Percentiles rank a stretch among this genome's conserved stretches.
Conservation (phyloP, 2,329 filamentous ascomycete species). For the Phyllosticta citriasiana region DNA sequence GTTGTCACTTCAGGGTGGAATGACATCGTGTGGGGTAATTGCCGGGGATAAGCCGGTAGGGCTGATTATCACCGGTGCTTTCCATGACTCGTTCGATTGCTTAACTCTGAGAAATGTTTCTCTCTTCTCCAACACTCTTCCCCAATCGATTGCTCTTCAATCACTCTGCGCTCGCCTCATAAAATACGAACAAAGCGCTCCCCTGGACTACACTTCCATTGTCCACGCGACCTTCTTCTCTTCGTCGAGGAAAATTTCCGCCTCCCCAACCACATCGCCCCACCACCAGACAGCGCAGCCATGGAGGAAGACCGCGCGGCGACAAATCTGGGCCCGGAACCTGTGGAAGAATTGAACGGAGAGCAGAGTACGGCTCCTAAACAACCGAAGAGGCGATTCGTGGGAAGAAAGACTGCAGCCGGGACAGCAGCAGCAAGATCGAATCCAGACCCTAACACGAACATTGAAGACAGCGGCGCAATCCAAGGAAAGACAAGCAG, state of each 20-base stretch:
- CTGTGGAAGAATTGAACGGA: constrained; percentile 50
- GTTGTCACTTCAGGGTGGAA: not conserved
- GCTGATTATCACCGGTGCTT: constrained; percentile 7
- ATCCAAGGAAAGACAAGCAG: constrained; percentile 49
- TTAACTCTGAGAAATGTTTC: not conserved
- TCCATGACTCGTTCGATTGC: constrained; percentile 9
- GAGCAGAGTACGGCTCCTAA: constrained; percentile 41
- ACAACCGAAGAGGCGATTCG: constrained; percentile 85
- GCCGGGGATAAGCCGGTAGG: constrained; percentile 7
- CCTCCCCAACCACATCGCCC: not conserved
- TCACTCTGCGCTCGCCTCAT: too few species aligned
- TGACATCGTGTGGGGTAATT: constrained; percentile 10
- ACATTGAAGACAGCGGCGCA: constrained; percentile 52
- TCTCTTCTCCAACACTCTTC: not conserved
- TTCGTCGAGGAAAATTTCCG: constrained; percentile 1
- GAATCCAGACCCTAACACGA: constrained; percentile 28
- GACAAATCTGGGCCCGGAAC: constrained; percentile 58
- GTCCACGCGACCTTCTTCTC: not conserved
- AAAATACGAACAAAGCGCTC: not conserved
- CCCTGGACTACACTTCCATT: not conserved
- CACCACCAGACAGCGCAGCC: not conserved
- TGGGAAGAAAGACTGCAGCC: constrained; percentile 67
- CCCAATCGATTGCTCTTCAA: not conserved
- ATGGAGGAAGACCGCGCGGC: constrained; percentile 72
- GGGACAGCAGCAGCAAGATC: constrained; percentile 38